Base-by-base conservation (phyloP, 768 basidiomycete genomes). In the Trametopsis cervina region DNA sequence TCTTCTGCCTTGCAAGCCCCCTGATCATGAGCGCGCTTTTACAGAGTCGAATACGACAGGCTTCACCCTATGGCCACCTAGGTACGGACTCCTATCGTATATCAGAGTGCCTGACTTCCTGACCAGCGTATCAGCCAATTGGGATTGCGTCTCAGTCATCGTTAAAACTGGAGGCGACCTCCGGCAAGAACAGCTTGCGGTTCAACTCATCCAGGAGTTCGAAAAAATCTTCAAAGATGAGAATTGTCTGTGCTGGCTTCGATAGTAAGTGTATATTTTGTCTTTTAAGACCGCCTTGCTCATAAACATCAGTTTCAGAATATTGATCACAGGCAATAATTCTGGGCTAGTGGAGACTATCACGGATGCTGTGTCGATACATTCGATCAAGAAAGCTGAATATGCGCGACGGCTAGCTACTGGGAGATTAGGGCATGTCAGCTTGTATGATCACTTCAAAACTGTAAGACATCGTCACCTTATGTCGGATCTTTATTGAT, bases 301-400 rank as follows among this genome's bases (percentile, higher is more conserved):
- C 41, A 45, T 11, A 26, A 13, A 42, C 21, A 41, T 4, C 57
- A 96, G 94, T 66, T 98, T 98, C 76, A 85, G 90, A 3, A 99
- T 99, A 50, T 67, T 97, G 50, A 95, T 97, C 53, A 96, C 93
- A 1, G 93, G 94, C 4, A 89, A 86, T 40, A 80, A 80, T 2
- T 97, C 96, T 11, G 96, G 94, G 20, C 67, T 99, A 42, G 91
- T 99, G 0, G 96, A 99, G 68, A 99, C 96, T 0, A 97, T 99
- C 55, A 97, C 92, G 3, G 96, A 99, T 57, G 89, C 95, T 0
- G 92, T 98, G 0, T 98, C 96, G 4, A 91, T 99, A 56, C 96
- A 99, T 63, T 98, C 96, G 1, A 96, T 99, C 65, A 99, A 99
- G 74, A 99, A 99, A 68, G 88, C 91, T 2, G 95, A 96, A 63